These are phyloP conservation scores for Alisma plantagoaquatica DNA, from an alignment of 106 monocot species.

Conservation along the genomic window DNA sequence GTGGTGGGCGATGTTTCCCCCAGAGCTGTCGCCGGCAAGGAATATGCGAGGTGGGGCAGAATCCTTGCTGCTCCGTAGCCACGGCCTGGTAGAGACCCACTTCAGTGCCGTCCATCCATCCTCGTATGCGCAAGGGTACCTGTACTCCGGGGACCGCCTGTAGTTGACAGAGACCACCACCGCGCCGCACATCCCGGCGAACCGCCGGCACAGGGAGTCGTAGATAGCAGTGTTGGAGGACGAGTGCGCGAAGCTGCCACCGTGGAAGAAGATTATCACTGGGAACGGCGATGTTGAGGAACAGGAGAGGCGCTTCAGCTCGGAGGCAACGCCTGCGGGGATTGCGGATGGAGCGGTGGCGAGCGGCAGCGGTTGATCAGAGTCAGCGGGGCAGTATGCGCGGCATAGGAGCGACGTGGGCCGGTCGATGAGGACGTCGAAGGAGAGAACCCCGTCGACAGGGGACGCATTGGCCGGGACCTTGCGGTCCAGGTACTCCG, in stretches of 20 bases:
- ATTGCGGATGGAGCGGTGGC: not conserved
- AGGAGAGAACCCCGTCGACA: slow-evolving; percentile 61
- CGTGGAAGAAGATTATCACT: slow-evolving; percentile 89
- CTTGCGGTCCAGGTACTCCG: slow-evolving; percentile 81
- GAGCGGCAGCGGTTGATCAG: too few species aligned
- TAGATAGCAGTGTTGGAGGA: slow-evolving; percentile 85
- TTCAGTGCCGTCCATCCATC: slow-evolving; percentile 78
- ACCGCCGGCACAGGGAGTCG: slow-evolving; percentile 72
- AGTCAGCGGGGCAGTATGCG: slow-evolving; percentile 65
- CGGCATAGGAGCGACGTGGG: slow-evolving; percentile 58
- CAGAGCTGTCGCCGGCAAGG: slow-evolving; percentile 83
- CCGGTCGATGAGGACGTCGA: slow-evolving; percentile 62
- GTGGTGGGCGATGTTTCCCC: slow-evolving; percentile 91
- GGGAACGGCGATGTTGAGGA: slow-evolving; percentile 22
- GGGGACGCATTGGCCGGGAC: slow-evolving; percentile 67
- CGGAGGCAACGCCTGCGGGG: not conserved
- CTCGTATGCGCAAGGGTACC: slow-evolving; percentile 79
- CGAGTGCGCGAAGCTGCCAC: slow-evolving; percentile 92
- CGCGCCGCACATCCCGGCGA: slow-evolving; percentile 55
- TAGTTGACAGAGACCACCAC: slow-evolving; percentile 87
- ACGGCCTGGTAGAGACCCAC: slow-evolving; percentile 57
- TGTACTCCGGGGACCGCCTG: slow-evolving; percentile 74
- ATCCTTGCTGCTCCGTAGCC: slow-evolving; percentile 46
- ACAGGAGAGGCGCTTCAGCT: slow-evolving; percentile 22
- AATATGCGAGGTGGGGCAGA: slow-evolving; percentile 27